Percentiles rank a stretch among this genome's conserved stretches.
Evolutionary conservation across 768 basidiomycete species (phyloP).

Genomic region (Daedaleopsis sinensis): DNA sequence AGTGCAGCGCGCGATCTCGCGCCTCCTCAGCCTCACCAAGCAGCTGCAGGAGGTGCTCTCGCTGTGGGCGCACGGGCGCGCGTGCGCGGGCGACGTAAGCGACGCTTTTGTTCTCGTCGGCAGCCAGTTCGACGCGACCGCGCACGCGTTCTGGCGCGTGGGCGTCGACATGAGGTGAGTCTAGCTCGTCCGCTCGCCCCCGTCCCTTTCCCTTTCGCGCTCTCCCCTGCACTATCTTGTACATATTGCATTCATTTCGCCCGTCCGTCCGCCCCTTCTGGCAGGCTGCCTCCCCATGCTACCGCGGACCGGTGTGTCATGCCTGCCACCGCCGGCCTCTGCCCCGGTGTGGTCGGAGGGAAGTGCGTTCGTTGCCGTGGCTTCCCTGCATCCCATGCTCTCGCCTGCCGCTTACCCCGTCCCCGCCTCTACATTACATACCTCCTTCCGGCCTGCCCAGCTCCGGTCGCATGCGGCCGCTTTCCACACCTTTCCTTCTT

Average conservation of each 20-base stretch:
- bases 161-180: constrained; percentile 79
- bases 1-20: constrained; percentile 62
- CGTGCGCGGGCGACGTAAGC: constrained; percentile 75
- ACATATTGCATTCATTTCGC: neutral
- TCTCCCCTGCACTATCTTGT: neutral
- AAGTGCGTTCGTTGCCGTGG: neutral
- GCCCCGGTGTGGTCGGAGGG: constrained; percentile 18
- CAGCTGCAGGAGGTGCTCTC: constrained; percentile 73
- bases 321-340: constrained; percentile 5
- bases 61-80: constrained; percentile 65
- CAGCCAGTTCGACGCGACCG: constrained; percentile 83
- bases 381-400: constrained; percentile 10
- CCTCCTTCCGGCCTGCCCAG: constrained; percentile 9
- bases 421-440: neutral
- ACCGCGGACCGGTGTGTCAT: constrained; percentile 7
- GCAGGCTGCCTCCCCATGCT: neutral
- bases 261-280: neutral
- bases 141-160: constrained; percentile 72
- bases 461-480: neutral
- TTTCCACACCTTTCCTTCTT: neutral
- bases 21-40: constrained; percentile 81
- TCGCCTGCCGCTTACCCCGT: constrained; percentile 2
- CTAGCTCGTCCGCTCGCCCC: neutral
- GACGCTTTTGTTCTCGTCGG: constrained; percentile 89
- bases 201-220: neutral